phyloP scores from a whole-genome alignment of 2,329 filamentous ascomycete genomes.

The Diaporthe citri region DNA sequence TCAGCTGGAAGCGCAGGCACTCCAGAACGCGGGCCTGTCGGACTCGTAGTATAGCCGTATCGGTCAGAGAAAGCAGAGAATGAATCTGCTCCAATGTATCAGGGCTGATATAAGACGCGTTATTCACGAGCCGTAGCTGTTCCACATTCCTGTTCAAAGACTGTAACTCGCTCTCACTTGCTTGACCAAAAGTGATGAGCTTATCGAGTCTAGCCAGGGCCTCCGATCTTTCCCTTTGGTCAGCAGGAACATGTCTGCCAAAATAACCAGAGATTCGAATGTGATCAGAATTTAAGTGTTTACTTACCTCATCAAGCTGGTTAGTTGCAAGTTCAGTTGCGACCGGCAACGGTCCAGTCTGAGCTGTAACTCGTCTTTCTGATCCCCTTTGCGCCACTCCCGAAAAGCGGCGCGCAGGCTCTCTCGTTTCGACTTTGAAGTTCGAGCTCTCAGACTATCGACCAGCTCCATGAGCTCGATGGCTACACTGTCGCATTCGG shows the following conservation, averaged over 20 bases:
- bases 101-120: neutral
- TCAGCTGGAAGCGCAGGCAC: neutral
- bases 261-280: neutral
- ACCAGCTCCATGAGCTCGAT: neutral
- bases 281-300: neutral
- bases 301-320: neutral
- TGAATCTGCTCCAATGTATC: neutral
- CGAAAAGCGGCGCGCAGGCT: neutral
- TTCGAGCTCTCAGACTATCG: neutral
- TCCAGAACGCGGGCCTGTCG: constrained; percentile 7
- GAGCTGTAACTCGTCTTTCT: neutral
- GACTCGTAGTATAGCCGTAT: constrained; percentile 3
- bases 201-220: neutral
- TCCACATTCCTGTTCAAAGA: neutral
- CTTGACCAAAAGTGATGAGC: neutral
- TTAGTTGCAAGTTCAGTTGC: neutral
- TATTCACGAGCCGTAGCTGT: neutral
- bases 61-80: neutral
- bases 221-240: neutral
- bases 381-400: neutral
- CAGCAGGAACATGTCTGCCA: neutral
- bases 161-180: neutral
- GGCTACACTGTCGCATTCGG: neutral
- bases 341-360: neutral
- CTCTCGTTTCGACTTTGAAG: neutral